Evolutionary conservation across 78 protist genomes (phyloP).

Genomic region (Dictyostelium purpureum): DNA sequence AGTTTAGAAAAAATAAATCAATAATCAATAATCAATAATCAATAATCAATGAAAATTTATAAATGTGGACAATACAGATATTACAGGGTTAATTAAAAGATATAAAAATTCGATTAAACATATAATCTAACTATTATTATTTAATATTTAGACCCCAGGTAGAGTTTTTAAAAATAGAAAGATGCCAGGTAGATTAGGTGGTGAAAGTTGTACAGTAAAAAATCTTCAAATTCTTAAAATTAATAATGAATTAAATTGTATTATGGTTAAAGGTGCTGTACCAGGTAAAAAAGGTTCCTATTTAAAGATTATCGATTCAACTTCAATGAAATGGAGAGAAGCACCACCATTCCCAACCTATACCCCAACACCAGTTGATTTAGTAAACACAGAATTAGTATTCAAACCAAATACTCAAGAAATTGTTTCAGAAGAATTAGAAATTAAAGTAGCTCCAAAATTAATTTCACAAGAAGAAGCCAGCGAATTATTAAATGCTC

Average conservation of each 20-base stretch:
- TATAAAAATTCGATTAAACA: too few species aligned
- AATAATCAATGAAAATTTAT: too few species aligned
- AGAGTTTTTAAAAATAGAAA: slow-evolving; percentile 80
- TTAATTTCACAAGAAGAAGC: background rate
- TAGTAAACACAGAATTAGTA: background rate
- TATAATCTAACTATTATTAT: too few species aligned
- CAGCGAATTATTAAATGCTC: background rate
- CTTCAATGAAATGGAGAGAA: slow-evolving; percentile 21
- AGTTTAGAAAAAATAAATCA: too few species aligned
- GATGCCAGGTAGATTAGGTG: slow-evolving; percentile 89
- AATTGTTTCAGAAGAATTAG: background rate
- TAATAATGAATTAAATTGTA: slow-evolving; percentile 20
- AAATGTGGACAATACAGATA: too few species aligned
- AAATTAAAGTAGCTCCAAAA: background rate
- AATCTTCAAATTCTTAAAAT: slow-evolving; percentile 52
- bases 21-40: too few species aligned
- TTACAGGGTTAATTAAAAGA: too few species aligned
- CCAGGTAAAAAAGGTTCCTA: slow-evolving; percentile 74
- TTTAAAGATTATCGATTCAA: slow-evolving; percentile 32
- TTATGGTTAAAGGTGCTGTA: slow-evolving; percentile 76
- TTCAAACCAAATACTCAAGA: background rate
- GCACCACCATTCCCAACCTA: slow-evolving; percentile 88
- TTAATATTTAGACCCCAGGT: slow-evolving; percentile 46
- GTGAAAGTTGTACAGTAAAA: slow-evolving; percentile 10
- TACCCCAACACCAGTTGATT: slow-evolving; percentile 13